phyloP scores from a whole-genome alignment of 805 yeast genomes.

The Myxozyma nipponensis region DNA sequence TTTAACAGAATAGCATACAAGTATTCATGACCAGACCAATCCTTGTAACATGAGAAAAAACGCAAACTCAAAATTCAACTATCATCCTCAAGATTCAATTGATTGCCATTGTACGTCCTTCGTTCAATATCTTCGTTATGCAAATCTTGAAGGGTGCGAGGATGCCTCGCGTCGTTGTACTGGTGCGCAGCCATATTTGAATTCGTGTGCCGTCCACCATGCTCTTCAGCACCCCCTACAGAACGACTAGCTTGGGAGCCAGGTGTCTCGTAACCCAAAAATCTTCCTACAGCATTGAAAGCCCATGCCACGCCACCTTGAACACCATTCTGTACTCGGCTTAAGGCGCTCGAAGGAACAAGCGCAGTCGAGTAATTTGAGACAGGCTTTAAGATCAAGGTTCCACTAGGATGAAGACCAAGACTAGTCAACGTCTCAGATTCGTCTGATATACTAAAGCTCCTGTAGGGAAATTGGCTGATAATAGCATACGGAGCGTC shows the following conservation, averaged over 20 bases:
- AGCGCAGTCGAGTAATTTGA: conserved; percentile 36
- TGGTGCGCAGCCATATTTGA: conserved; percentile 2
- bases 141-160: conserved; percentile 25
- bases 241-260: not conserved
- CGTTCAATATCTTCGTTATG: conserved; percentile 40
- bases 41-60: not conserved
- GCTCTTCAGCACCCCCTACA: not conserved
- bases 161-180: conserved; percentile 4
- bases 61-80: conserved; percentile 6
- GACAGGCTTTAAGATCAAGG: conserved; percentile 66
- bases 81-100: conserved; percentile 51
- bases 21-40: not conserved
- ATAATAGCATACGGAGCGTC: conserved; percentile 49
- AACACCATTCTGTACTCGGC: conserved; percentile 24
- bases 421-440: conserved; percentile 49
- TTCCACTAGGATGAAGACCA: conserved; percentile 68
- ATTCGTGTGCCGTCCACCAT: not conserved
- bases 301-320: conserved; percentile 25
- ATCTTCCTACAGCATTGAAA: conserved; percentile 31
- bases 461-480: conserved; percentile 55
- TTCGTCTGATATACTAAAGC: conserved; percentile 63
- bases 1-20: not conserved
- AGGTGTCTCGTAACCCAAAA: conserved; percentile 31
- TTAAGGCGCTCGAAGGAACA: conserved; percentile 21
- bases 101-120: conserved; percentile 57